Evolutionary conservation across 2,329 filamentous ascomycete species (phyloP).

Genomic region (Ophiostoma populinum): DNA sequence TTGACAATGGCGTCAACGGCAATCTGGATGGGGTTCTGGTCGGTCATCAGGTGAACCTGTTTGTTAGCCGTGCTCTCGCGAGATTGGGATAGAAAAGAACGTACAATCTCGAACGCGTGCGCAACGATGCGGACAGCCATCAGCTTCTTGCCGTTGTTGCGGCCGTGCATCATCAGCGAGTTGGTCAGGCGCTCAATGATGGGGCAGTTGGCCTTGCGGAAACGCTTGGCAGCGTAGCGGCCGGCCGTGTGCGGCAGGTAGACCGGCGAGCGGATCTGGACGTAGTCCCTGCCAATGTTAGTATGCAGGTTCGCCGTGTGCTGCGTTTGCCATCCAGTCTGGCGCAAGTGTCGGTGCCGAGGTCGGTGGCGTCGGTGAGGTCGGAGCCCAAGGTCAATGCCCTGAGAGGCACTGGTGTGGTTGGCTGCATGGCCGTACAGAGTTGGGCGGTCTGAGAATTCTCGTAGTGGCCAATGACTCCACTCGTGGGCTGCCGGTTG

Average conservation of each 20-base stretch:
- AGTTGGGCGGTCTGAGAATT: too few species aligned
- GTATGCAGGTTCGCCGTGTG: not conserved
- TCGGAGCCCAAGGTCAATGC: too few species aligned
- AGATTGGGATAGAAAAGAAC: too few species aligned
- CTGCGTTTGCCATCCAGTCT: not conserved
- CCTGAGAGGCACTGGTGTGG: too few species aligned
- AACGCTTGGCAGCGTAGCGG: conserved; percentile 97
- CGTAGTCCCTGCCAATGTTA: conserved; percentile 64
- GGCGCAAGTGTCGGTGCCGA: not conserved
- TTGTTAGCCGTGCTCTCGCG: not conserved
- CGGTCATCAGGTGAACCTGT: conserved; percentile 99
- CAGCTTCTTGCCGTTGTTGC: conserved; percentile 99
- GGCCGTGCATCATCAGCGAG: conserved; percentile 99
- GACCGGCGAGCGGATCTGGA: conserved; percentile 97
- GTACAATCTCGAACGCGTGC: conserved; percentile 97
- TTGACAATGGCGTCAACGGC: conserved; percentile 99
- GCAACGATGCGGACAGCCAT: conserved; percentile 99
- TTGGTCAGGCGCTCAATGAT: conserved; percentile 99
- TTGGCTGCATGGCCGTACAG: too few species aligned
- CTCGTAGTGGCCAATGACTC: too few species aligned
- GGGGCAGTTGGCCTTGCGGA: conserved; percentile 99
- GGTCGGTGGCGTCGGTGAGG: not conserved
- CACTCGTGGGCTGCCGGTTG: too few species aligned
- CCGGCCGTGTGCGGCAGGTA: conserved; percentile 98
- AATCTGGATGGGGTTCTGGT: conserved; percentile 99